phyloP scores from a whole-genome alignment of 805 yeast genomes.

The Lachancea dasiensis region DNA sequence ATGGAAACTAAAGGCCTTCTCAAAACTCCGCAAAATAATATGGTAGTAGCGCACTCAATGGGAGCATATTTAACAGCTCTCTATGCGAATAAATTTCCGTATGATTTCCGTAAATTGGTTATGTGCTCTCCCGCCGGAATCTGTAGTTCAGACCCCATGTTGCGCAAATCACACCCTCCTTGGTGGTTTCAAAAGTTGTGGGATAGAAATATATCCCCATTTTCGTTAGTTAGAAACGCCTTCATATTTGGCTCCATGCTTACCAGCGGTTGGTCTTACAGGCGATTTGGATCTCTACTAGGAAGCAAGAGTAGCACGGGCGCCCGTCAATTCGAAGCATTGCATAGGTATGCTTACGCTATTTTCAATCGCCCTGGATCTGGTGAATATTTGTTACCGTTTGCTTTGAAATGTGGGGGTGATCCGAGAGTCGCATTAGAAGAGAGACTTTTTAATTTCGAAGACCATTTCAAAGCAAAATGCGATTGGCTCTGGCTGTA shows the following conservation, averaged over 20 bases:
- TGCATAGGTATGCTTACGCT: slow-evolving; percentile 76
- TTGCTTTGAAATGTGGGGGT: slow-evolving; percentile 85
- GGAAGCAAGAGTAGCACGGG: slow-evolving; percentile 27
- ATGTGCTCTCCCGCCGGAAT: slow-evolving; percentile 91
- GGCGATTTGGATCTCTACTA: slow-evolving; percentile 64
- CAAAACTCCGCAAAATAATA: slow-evolving; percentile 36
- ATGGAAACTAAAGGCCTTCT: slow-evolving; percentile 25
- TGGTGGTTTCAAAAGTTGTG: slow-evolving; percentile 73
- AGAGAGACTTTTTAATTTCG: slow-evolving; percentile 22
- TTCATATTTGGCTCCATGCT: slow-evolving; percentile 81
- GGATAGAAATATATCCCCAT: slow-evolving; percentile 86
- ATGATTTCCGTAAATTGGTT: slow-evolving; percentile 58
- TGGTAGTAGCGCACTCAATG: slow-evolving; percentile 81
- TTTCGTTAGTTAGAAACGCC: slow-evolving; percentile 65
- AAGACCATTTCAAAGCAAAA: slow-evolving; percentile 39
- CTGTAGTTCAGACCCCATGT: slow-evolving; percentile 31
- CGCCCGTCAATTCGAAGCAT: slow-evolving; percentile 30
- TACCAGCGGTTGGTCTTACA: slow-evolving; percentile 83
- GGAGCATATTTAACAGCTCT: slow-evolving; percentile 80
- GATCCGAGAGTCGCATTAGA: slow-evolving; percentile 72
- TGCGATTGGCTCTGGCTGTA: slow-evolving; percentile 77
- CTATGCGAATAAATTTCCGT: slow-evolving; percentile 57
- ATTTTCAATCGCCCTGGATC: slow-evolving; percentile 85
- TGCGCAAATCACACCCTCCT: slow-evolving; percentile 47
- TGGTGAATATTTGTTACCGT: slow-evolving; percentile 87